These are phyloP conservation scores for Trichoderma hamatum DNA, from an alignment of 2,329 filamentous ascomycete genomes.

Conservation along the genomic window DNA sequence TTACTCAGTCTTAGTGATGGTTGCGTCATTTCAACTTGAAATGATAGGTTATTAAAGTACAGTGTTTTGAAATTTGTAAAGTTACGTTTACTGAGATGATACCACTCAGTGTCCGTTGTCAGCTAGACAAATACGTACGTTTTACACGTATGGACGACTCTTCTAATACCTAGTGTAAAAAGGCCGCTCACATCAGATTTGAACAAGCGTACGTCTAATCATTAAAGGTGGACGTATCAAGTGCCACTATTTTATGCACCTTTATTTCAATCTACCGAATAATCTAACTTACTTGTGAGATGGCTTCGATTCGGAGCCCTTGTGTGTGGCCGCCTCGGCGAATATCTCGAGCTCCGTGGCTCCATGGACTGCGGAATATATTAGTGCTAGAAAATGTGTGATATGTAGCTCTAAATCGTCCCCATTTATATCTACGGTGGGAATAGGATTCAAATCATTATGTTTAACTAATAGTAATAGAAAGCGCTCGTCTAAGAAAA, in stretches of 20 bases:
- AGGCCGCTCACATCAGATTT: no score
- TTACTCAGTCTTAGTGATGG: background rate
- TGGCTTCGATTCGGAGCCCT: background rate
- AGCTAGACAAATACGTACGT: background rate
- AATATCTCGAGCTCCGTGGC: no score
- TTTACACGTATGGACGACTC: no score
- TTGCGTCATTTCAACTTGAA: background rate
- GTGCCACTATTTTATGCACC: background rate
- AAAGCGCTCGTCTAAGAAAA: no score
- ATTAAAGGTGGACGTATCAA: no score
- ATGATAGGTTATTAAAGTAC: background rate
- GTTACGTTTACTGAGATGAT: background rate
- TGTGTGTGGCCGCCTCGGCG: background rate
- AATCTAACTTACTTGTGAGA: background rate
- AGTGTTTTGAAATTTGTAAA: background rate
- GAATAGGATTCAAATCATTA: no score
- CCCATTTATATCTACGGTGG: no score
- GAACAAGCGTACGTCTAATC: no score
- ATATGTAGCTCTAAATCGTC: background rate
- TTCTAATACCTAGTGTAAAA: no score
- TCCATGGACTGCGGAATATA: no score
- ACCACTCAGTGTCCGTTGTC: background rate
- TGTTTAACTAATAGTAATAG: no score
- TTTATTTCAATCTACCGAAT: background rate
- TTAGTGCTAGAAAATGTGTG: no score